A percentile compares a stretch with the other conserved stretches of the same genome.
Evolutionary conservation across 139 green algal species (phyloP).

Genomic region (Zygnema circumcarinatum): DNA sequence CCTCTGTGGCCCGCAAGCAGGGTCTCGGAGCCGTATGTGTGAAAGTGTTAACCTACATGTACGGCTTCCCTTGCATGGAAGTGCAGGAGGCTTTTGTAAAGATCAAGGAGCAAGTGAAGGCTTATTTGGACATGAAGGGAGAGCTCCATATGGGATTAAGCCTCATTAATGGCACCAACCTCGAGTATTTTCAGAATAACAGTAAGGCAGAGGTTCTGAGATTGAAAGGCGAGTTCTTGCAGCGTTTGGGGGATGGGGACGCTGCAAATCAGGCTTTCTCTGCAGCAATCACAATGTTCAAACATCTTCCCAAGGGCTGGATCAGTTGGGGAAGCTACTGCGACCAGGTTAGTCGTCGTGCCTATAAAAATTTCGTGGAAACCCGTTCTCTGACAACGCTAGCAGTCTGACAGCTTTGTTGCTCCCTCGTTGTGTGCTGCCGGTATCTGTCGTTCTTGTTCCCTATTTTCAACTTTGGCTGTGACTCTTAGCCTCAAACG

Average conservation of each 20-base stretch:
- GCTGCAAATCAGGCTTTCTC: slow-evolving; percentile 72
- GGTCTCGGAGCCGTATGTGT: slow-evolving; percentile 60
- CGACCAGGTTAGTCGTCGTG: slow-evolving; percentile 67
- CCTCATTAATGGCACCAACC: slow-evolving; percentile 90
- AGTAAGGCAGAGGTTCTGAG: slow-evolving; percentile 92
- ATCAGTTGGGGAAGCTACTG: slow-evolving; percentile 89
- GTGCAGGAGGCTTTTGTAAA: slow-evolving; percentile 97
- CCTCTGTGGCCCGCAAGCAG: slow-evolving; percentile 80
- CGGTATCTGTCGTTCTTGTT: no score
- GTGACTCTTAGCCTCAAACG: no score
- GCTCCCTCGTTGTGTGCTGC: no score
- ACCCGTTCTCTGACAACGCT: no score
- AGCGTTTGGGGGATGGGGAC: slow-evolving; percentile 65
- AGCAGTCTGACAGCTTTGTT: no score
- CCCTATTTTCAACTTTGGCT: no score
- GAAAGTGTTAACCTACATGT: slow-evolving; percentile 88
- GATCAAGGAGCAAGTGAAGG: slow-evolving; percentile 86
- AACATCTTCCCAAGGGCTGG: slow-evolving; percentile 83
- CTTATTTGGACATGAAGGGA: slow-evolving; percentile 69
- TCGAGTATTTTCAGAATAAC: slow-evolving; percentile 93
- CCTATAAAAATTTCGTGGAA: background rate
- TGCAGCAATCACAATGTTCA: slow-evolving; percentile 81
- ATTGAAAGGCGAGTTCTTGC: slow-evolving; percentile 79
- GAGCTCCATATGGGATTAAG: slow-evolving; percentile 82
- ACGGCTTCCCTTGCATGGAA: slow-evolving; percentile 96